Conservation (phyloP, 2,329 filamentous ascomycete species). For the Xylaria sp. region DNA sequence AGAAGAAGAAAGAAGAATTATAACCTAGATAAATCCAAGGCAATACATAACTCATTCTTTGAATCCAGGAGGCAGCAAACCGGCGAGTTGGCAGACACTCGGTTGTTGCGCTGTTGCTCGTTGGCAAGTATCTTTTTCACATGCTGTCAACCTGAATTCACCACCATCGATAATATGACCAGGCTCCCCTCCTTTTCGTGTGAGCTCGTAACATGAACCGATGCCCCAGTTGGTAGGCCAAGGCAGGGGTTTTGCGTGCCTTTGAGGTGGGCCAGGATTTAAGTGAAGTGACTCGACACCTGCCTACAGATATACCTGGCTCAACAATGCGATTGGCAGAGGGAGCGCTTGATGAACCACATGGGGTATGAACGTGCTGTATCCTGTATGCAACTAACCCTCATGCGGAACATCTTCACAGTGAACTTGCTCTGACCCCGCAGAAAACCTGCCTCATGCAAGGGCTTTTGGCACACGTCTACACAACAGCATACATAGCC, state of each 20-base stretch:
- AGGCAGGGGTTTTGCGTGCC: conserved; percentile 23
- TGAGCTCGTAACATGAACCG: not conserved
- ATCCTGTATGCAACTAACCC: conserved; percentile 17
- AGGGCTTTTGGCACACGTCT: conserved; percentile 16
- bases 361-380: conserved; percentile 6
- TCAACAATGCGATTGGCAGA: conserved; percentile 27
- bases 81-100: not conserved
- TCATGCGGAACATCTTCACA: conserved; percentile 21
- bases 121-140: not conserved
- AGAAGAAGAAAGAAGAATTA: too few species aligned
- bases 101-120: not conserved
- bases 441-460: conserved; percentile 14
- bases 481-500: conserved; percentile 3
- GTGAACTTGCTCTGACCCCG: not conserved
- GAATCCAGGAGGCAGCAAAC: not conserved
- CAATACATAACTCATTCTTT: too few species aligned
- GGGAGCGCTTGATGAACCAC: conserved; percentile 17
- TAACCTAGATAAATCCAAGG: too few species aligned
- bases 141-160: not conserved
- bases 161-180: not conserved
- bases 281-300: conserved; percentile 29
- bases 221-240: not conserved
- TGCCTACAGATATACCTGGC: conserved; percentile 5
- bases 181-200: not conserved
- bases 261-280: conserved; percentile 12